These are phyloP conservation scores for Colletotrichum sidae DNA, from an alignment of 2,329 filamentous ascomycete species.

Conservation along the genomic window DNA sequence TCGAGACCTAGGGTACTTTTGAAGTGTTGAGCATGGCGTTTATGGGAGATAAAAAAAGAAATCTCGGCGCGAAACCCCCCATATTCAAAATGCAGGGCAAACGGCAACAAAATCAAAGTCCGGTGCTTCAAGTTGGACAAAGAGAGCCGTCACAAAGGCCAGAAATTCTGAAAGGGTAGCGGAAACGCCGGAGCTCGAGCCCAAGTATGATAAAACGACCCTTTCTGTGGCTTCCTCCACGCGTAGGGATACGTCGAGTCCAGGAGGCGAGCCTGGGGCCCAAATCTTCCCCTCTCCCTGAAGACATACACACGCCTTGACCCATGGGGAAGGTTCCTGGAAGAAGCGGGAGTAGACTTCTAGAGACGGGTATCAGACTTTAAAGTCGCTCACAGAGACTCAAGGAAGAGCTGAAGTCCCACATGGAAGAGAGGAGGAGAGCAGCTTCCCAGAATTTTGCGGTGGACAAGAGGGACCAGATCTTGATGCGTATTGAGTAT, in stretches of 20 bases:
- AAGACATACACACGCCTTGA: constrained; percentile 33
- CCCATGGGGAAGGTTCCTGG: constrained; percentile 34
- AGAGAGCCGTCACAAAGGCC: too few species aligned
- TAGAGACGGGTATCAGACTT: constrained; percentile 32
- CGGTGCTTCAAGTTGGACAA: too few species aligned
- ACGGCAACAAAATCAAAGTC: too few species aligned
- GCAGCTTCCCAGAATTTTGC: constrained; percentile 38
- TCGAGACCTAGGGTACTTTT: too few species aligned
- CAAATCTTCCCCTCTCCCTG: constrained; percentile 37
- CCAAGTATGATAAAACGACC: constrained; percentile 20
- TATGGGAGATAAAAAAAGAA: not conserved
- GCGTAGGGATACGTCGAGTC: constrained; percentile 43
- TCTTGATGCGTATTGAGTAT: not conserved
- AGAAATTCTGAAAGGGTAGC: too few species aligned
- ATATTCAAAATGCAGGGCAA: not conserved
- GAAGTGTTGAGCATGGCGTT: too few species aligned
- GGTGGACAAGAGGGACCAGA: constrained; percentile 32
- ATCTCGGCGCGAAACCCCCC: not conserved
- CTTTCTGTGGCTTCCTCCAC: constrained; percentile 42
- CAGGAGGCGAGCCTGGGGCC: constrained; percentile 39
- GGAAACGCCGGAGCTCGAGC: too few species aligned
- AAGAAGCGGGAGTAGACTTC: constrained; percentile 7
- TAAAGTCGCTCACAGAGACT: constrained; percentile 36
- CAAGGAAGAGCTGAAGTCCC: constrained; percentile 37
- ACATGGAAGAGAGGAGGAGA: constrained; percentile 32